These are phyloP conservation scores for Xylaria curta DNA, from an alignment of 495 filamentous ascomycete genomes.

Conservation along the genomic window DNA sequence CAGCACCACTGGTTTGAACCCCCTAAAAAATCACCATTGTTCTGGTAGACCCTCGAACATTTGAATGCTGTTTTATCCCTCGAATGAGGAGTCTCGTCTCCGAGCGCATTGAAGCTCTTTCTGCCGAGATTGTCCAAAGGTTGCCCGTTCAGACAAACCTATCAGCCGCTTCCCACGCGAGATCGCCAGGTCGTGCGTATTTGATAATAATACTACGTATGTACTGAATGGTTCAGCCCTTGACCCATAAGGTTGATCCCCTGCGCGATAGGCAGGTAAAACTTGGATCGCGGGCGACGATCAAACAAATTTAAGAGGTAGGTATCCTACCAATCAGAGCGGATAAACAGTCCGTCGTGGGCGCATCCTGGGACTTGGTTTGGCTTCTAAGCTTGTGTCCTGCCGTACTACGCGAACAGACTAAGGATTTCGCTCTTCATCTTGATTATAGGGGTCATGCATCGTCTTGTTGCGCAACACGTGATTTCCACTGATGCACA, in stretches of 20 bases:
- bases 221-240: background rate
- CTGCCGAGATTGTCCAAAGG: background rate
- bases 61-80: background rate
- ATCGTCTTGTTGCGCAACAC: background rate
- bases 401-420: background rate
- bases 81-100: background rate
- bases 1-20: background rate
- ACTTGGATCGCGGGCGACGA: background rate
- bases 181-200: background rate
- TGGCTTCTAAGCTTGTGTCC: background rate
- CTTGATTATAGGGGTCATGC: background rate
- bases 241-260: background rate
- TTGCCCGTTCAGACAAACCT: too few species aligned
- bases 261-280: slow-evolving; percentile 19
- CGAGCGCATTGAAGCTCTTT: background rate
- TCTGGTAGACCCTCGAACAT: background rate
- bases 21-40: too few species aligned
- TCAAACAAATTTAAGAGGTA: background rate
- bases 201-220: background rate
- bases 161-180: slow-evolving; percentile 1
- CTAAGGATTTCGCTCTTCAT: background rate
- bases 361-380: slow-evolving; percentile 7
- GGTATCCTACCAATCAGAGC: slow-evolving; percentile 8
- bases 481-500: background rate
- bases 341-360: slow-evolving; percentile 10